A percentile compares a stretch with the other conserved stretches of the same genome.
Conservation (phyloP, 2,329 filamentous ascomycete species). For the Geosmithia flava region DNA sequence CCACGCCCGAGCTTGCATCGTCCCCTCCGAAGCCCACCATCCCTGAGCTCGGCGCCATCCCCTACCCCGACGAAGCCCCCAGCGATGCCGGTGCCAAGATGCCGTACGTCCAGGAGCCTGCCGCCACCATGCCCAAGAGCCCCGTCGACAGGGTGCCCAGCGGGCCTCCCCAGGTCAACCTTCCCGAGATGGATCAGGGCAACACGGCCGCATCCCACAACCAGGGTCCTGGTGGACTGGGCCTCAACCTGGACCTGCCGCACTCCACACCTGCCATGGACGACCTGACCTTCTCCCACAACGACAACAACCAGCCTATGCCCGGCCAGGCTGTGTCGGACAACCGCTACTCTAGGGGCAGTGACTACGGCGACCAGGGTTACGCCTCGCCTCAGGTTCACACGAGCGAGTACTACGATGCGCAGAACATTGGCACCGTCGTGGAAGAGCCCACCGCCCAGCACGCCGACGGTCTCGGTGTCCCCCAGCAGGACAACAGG, state of each 20-base stretch:
- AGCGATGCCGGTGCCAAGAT: constrained; percentile 14
- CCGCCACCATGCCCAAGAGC: constrained; percentile 14
- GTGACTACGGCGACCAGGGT: constrained; percentile 8
- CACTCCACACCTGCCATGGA: constrained; percentile 9
- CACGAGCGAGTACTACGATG: constrained; percentile 19
- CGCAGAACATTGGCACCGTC: constrained; percentile 7
- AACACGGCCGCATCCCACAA: constrained; percentile 10
- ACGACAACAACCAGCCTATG: constrained; percentile 5
- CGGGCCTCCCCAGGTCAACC: constrained; percentile 8
- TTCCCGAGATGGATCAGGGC: background rate
- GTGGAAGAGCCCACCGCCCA: constrained; percentile 10
- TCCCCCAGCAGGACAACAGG: constrained; percentile 41
- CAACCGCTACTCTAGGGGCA: constrained; percentile 4
- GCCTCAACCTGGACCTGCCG: constrained; percentile 21
- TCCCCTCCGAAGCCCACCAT: constrained; percentile 19
- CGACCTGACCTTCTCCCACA: constrained; percentile 9
- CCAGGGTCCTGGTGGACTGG: constrained; percentile 16
- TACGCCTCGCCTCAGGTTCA: constrained; percentile 11
- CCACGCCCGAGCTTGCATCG: constrained; percentile 9
- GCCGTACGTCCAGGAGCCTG: constrained; percentile 15
- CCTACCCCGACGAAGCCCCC: constrained; percentile 7
- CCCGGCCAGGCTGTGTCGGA: constrained; percentile 3
- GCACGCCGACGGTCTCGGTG: constrained; percentile 28
- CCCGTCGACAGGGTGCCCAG: constrained; percentile 10
- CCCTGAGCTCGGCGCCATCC: constrained; percentile 24